Evolutionary conservation across 257 asterid species (phyloP).

Genomic region (Henckelia pumila): DNA sequence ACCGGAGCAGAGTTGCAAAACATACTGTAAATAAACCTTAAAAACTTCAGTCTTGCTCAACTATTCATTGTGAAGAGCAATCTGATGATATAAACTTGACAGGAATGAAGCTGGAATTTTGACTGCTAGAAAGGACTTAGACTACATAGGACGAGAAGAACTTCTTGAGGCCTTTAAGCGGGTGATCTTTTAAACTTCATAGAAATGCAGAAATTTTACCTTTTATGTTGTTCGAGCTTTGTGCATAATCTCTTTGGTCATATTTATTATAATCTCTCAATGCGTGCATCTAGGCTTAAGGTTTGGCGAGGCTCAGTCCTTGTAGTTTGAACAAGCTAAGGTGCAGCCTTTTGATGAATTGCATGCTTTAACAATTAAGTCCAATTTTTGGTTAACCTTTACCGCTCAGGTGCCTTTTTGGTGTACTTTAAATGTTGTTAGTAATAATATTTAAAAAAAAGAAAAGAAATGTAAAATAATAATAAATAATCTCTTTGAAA

Average conservation of each 20-base stretch:
- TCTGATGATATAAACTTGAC: conserved; percentile 40
- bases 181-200: conserved; percentile 44
- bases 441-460: background rate
- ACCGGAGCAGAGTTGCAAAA: conserved; percentile 98
- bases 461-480: too few species aligned
- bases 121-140: conserved; percentile 89
- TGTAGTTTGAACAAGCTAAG: too few species aligned
- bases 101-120: conserved; percentile 99
- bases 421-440: background rate
- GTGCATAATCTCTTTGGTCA: conserved; percentile 11
- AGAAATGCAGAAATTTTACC: conserved; percentile 20
- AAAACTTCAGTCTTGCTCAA: conserved; percentile 14
- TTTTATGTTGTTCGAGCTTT: conserved; percentile 13
- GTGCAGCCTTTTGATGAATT: too few species aligned
- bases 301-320: background rate
- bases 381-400: too few species aligned
- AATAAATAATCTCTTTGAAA: background rate
- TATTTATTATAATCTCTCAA: background rate
- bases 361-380: too few species aligned
- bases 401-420: background rate
- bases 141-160: conserved; percentile 86
- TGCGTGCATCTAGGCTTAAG: background rate
- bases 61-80: conserved; percentile 25
- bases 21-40: conserved; percentile 58
- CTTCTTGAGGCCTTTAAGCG: conserved; percentile 97